Percentiles rank a stretch among this genome's conserved stretches.
phyloP scores from a whole-genome alignment of 2,329 filamentous ascomycete genomes.

The Cladosporium sp. region DNA sequence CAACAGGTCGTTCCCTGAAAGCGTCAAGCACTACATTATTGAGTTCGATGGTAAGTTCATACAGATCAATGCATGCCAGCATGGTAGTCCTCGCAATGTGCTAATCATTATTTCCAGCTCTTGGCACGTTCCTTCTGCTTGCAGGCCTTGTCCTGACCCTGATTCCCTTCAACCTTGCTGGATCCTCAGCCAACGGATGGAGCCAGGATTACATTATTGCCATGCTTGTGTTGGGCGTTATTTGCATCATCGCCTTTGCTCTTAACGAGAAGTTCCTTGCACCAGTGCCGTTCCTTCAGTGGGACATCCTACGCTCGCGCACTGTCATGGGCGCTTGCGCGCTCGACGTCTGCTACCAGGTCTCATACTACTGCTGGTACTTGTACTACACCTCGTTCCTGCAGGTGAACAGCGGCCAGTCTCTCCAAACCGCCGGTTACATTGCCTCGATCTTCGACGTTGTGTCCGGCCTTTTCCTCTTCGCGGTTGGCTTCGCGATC shows the following conservation, averaged over 20 bases:
- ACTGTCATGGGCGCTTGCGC: constrained; percentile 52
- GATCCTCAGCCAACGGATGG: constrained; percentile 38
- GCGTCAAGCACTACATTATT: constrained; percentile 30
- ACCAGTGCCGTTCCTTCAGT: constrained; percentile 58
- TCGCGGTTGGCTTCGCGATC: constrained; percentile 35
- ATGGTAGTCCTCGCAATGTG: background rate
- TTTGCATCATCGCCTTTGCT: constrained; percentile 46
- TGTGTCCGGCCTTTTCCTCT: constrained; percentile 31
- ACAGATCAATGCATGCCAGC: background rate
- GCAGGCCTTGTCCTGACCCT: constrained; percentile 64
- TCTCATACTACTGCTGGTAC: constrained; percentile 47
- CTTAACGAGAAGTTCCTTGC: constrained; percentile 61
- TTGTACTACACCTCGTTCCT: constrained; percentile 48
- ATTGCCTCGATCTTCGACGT: constrained; percentile 42
- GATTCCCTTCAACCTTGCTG: constrained; percentile 64
- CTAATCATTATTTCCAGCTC: constrained; percentile 19
- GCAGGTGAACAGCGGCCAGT: constrained; percentile 49
- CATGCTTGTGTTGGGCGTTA: constrained; percentile 36
- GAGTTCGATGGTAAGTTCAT: constrained; percentile 33
- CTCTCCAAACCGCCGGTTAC: constrained; percentile 39
- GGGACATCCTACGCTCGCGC: constrained; percentile 50
- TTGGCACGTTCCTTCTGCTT: constrained; percentile 32
- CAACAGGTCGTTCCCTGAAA: constrained; percentile 27
- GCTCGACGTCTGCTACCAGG: constrained; percentile 44
- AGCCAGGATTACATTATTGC: constrained; percentile 42